A percentile compares a stretch with the other conserved stretches of the same genome.
Conservation (phyloP, 2,329 filamentous ascomycete genomes). For the Colletotrichum viniferum region DNA sequence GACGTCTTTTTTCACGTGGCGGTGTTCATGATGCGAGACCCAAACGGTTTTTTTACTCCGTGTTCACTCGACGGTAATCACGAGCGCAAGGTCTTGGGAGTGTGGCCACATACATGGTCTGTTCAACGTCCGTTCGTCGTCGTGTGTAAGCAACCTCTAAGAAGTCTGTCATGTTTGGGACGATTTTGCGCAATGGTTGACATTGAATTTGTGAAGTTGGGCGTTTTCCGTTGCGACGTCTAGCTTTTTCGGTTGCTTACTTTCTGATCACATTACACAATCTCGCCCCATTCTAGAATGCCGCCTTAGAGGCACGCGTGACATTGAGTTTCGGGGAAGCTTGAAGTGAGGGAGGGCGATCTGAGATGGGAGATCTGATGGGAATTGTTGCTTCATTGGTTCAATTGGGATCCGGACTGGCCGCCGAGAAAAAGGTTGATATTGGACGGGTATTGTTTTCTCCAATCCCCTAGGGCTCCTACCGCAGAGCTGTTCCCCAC, state of each 20-base stretch:
- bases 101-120: neutral
- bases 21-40: neutral
- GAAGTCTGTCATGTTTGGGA: neutral
- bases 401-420: neutral
- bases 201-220: neutral
- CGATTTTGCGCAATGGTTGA: neutral
- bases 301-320: neutral
- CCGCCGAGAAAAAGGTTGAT: neutral
- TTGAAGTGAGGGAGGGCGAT: neutral
- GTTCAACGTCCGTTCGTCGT: neutral
- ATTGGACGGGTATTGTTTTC: neutral
- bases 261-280: neutral
- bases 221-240: accelerated
- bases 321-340: neutral
- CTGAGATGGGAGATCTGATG: neutral
- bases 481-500: neutral
- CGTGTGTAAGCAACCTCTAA: neutral
- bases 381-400: neutral
- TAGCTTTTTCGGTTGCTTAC: neutral
- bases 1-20: neutral
- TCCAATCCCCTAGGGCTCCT: accelerated
- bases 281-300: neutral
- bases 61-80: neutral
- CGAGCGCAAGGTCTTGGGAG: neutral
- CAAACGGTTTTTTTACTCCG: neutral